Conservation (phyloP, 2,329 filamentous ascomycete species). For the Verticillium klebahnii region DNA sequence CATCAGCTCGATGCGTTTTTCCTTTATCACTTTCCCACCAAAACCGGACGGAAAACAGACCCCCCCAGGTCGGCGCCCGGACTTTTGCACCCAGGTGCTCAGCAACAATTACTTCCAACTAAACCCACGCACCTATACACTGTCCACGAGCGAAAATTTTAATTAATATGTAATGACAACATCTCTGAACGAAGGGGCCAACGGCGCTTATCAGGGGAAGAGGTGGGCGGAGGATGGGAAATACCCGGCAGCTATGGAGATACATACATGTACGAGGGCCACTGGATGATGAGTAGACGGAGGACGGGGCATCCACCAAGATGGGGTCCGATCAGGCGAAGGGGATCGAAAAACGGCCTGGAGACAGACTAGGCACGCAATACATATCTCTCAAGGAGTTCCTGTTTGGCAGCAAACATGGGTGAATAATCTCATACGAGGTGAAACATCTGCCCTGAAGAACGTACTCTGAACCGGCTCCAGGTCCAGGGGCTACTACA, state of each 20-base stretch:
- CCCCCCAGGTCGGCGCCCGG: not conserved
- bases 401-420: not conserved
- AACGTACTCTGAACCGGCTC: no score
- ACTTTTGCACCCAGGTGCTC: not conserved
- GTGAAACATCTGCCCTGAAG: no score
- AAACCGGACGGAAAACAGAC: not conserved
- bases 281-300: not conserved
- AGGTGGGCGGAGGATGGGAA: not conserved
- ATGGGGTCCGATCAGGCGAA: not conserved
- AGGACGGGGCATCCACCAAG: not conserved
- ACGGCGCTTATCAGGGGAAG: not conserved
- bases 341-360: not conserved
- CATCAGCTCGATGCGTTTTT: conserved; percentile 33
- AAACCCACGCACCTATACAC: not conserved
- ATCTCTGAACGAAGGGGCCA: not conserved
- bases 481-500: no score
- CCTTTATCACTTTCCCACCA: not conserved
- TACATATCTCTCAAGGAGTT: not conserved
- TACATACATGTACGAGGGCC: not conserved
- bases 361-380: not conserved
- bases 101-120: not conserved
- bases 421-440: no score
- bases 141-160: not conserved
- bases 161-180: not conserved
- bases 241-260: not conserved